Conservation (phyloP, 2,329 filamentous ascomycete species). For the Penicillium concentricum region DNA sequence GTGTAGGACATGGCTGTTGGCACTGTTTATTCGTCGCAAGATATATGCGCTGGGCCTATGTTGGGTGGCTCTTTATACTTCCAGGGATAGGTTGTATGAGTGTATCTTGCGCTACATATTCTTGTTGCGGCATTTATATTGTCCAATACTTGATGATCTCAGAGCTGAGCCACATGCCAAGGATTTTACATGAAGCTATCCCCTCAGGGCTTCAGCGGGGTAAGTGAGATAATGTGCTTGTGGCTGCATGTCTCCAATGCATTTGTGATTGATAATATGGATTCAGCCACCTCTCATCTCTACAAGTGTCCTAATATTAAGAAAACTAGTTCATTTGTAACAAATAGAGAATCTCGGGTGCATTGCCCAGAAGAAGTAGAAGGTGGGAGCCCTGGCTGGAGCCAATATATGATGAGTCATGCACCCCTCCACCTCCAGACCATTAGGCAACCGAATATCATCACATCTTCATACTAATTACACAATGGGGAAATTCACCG, state of each 20-base stretch:
- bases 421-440: too few relatives aligned
- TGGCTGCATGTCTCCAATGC: neutral
- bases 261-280: neutral
- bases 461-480: neutral
- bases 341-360: neutral
- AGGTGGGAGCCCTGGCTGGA: neutral
- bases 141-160: slow-evolving; percentile 2
- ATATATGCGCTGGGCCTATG: neutral
- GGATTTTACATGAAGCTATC: slow-evolving; percentile 1
- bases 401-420: neutral
- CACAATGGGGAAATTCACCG: slow-evolving; percentile 22
- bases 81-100: neutral
- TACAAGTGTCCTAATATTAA: neutral
- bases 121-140: slow-evolving; percentile 6
- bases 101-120: neutral
- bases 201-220: neutral
- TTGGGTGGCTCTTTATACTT: neutral
- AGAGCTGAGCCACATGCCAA: slow-evolving; percentile 9
- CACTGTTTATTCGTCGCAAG: neutral
- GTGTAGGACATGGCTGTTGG: slow-evolving; percentile 12
- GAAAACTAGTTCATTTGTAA: neutral
- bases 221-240: neutral
- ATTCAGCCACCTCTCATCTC: neutral
- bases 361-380: neutral
- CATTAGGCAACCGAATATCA: neutral